Evolutionary conservation across 2,329 filamentous ascomycete genomes (phyloP).

Genomic region (Pyrenophora tritici-repentis): DNA sequence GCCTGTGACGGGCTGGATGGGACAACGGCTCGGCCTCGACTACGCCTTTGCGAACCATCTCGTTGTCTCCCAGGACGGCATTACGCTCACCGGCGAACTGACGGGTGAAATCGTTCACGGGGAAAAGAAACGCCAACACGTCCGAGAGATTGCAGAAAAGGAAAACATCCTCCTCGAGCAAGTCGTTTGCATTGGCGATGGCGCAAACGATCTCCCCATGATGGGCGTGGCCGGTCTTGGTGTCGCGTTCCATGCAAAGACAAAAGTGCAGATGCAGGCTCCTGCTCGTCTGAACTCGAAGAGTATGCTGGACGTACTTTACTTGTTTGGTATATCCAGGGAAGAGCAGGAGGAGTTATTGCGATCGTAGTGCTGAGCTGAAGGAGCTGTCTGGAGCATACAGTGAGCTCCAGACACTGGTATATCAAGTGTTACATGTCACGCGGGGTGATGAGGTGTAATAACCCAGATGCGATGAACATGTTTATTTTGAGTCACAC

Average conservation of each 20-base stretch:
- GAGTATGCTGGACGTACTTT: conserved; percentile 72
- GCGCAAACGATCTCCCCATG: conserved; percentile 83
- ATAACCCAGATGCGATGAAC: no score
- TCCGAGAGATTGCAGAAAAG: conserved; percentile 70
- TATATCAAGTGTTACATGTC: no score
- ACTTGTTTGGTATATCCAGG: conserved; percentile 72
- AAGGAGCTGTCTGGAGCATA: no score
- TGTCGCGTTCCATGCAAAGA: conserved; percentile 84
- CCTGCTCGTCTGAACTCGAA: conserved; percentile 72
- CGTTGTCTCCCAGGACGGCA: conserved; percentile 59
- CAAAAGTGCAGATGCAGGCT: conserved; percentile 77
- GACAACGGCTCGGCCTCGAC: conserved; percentile 78
- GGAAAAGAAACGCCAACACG: conserved; percentile 72
- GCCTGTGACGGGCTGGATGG: conserved; percentile 86
- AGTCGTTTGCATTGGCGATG: conserved; percentile 77
- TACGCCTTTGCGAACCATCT: conserved; percentile 89
- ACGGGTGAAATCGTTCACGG: conserved; percentile 75
- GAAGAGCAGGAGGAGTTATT: conserved; percentile 64
- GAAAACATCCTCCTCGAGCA: conserved; percentile 70
- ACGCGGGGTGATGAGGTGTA: no score
- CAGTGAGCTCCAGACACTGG: no score
- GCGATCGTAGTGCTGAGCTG: conserved; percentile 9
- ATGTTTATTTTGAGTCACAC: no score
- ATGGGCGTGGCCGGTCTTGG: conserved; percentile 75
- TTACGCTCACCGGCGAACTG: conserved; percentile 72